These are phyloP conservation scores for Sequoia sempervirens DNA, from an alignment of 75 land plant species.

Conservation along the genomic window DNA sequence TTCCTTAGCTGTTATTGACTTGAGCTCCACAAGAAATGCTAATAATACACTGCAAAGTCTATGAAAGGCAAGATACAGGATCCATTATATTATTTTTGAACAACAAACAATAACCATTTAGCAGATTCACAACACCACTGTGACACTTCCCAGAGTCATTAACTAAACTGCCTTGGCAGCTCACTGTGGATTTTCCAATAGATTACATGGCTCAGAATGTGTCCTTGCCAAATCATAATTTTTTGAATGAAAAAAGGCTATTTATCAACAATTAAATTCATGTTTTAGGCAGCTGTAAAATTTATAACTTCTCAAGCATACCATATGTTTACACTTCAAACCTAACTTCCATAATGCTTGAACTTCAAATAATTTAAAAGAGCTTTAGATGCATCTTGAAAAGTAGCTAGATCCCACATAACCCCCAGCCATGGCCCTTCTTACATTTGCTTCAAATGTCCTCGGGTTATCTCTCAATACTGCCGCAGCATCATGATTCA, in stretches of 20 bases:
- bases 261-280: background rate
- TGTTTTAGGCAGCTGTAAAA: background rate
- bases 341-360: background rate
- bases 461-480: slow-evolving; percentile 61
- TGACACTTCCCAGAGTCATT: background rate
- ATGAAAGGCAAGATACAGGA: background rate
- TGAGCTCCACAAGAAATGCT: too few relatives aligned
- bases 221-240: background rate
- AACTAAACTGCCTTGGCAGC: background rate
- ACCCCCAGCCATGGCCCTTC: slow-evolving; percentile 73
- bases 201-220: background rate
- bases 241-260: background rate
- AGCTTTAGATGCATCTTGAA: slow-evolving; percentile 41
- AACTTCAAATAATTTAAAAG: background rate
- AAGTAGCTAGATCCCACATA: slow-evolving; percentile 50
- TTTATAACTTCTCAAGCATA: background rate
- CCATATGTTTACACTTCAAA: background rate
- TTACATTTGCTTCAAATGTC: slow-evolving; percentile 58
- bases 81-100: background rate
- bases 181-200: background rate
- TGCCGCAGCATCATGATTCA: slow-evolving; percentile 75
- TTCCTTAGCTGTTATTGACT: too few relatives aligned
- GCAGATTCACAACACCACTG: background rate
- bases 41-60: too few relatives aligned
- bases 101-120: background rate